Conservation (phyloP, 768 basidiomycete genomes). For the Leccinum variicolor region DNA sequence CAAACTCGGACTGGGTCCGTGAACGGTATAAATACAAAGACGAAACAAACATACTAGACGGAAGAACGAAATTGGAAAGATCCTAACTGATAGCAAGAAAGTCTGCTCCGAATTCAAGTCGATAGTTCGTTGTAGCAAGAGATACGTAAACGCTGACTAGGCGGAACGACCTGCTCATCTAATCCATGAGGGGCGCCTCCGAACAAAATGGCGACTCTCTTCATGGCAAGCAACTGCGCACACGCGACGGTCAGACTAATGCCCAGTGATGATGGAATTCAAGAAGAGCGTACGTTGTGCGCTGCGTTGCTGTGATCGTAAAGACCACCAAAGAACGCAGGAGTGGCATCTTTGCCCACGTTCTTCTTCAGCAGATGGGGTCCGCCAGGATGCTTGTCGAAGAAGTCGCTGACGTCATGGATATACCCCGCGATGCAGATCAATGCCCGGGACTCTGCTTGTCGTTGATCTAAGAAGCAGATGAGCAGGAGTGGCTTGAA, state of each 20-base stretch:
- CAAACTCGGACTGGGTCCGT: too few relatives aligned
- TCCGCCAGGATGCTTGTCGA: constrained; percentile 88
- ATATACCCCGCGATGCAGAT: constrained; percentile 87
- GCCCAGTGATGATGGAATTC: accelerated
- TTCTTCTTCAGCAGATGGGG: constrained; percentile 75
- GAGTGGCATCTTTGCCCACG: constrained; percentile 86
- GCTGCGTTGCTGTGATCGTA: constrained; percentile 83
- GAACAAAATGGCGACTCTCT: constrained; percentile 8
- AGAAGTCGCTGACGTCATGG: constrained; percentile 76
- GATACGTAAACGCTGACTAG: constrained; percentile 7
- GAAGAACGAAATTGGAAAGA: neutral
- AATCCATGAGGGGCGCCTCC: constrained; percentile 7
- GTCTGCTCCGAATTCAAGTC: neutral
- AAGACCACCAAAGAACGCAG: constrained; percentile 88
- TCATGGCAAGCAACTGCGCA: constrained; percentile 7
- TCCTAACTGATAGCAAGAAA: neutral
- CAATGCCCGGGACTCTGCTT: constrained; percentile 72
- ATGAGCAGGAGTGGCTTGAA: constrained; percentile 3
- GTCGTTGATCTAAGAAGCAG: constrained; percentile 59
- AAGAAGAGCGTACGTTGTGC: constrained; percentile 56
- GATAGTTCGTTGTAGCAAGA: neutral
- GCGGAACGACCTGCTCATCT: constrained; percentile 4
- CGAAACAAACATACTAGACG: neutral
- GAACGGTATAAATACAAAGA: neutral
- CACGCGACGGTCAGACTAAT: neutral